Conservation (phyloP, 176 grass and related monocot species). For the Ananas comosus region DNA sequence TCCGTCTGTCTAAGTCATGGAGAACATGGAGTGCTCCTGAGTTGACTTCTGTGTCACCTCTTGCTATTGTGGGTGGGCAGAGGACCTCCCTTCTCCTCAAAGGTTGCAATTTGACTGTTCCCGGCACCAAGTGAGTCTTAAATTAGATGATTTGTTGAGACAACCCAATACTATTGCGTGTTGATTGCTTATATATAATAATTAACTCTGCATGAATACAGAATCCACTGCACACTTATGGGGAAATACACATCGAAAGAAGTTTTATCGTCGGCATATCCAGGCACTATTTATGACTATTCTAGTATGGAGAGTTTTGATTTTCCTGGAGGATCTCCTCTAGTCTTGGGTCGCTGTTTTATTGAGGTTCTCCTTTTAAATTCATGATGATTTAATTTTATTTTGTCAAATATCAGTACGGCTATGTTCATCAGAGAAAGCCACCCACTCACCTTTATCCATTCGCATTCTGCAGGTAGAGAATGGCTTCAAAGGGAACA, state of each 20-base stretch:
- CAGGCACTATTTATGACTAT: constrained; percentile 98
- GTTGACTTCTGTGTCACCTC: constrained; percentile 78
- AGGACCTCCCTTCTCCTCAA: constrained; percentile 67
- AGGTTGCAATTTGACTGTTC: constrained; percentile 86
- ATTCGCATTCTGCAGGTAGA: constrained; percentile 64
- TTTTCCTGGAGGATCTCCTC: constrained; percentile 56
- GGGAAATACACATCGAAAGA: constrained; percentile 94
- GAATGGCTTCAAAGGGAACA: constrained; percentile 95
- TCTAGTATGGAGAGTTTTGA: constrained; percentile 86
- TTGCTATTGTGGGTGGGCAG: constrained; percentile 73
- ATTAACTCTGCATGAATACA: constrained; percentile 31
- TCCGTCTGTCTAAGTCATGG: constrained; percentile 84
- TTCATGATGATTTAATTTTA: background rate
- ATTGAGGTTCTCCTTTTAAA: constrained; percentile 53
- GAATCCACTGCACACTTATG: constrained; percentile 76
- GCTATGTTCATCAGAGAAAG: background rate
- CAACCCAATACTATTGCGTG: background rate
- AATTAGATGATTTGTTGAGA: background rate
- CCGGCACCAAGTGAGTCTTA: constrained; percentile 81
- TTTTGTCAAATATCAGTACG: background rate
- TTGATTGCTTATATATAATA: constrained; percentile 1
- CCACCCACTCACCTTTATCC: background rate
- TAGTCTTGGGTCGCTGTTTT: constrained; percentile 67
- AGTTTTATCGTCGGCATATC: constrained; percentile 74
- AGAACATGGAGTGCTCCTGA: constrained; percentile 90